Base-by-base conservation (phyloP, 768 basidiomycete genomes). In the Strobilomyces confusus region DNA sequence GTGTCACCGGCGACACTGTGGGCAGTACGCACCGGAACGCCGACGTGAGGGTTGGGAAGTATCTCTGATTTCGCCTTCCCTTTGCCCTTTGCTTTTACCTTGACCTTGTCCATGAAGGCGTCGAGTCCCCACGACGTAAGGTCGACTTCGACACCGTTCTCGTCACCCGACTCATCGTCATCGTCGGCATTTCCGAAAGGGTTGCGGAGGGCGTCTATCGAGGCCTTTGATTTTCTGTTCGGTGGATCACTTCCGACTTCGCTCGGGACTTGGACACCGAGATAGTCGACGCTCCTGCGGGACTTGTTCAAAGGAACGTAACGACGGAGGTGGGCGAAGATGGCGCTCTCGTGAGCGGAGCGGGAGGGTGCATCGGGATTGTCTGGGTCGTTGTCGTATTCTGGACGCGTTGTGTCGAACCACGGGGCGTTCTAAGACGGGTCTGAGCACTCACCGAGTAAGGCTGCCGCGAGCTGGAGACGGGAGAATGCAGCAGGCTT, bases 311-410 rank as follows among this genome's bases (percentile, higher is more conserved):
- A 73, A 46, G 77, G 77, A 47, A 77, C 74, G 47, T 79, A 67
- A 43, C 76, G 81, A 30, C 87, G 83, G 37, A 90, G 74, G 66
- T 88, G 86, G n/a, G 86, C 78, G 62, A 93, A 92, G 55, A 93
- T 87, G 47, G 89, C 91, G 55, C 89, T 92, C 55, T 92, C 88
- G 41, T 90, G 81, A 4, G 90, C 90, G 44, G 81, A 85, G 51
- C 78, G 80, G 57, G 75, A 71, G 9, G 82, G 81, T 12, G 73
- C 77, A 48, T 81, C 70, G 7, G 85, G 84, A 65, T 91, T 76
- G n/a, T 78, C 73, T 33, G 80, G 76, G 66, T 94, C 90, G 58
- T 94, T 94, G 77, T 95, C 92, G 66, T 95, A 95, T 70, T 95
- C 92, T 94, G 57, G 17, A 41, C 2, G 26, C 48, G 51, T 41